Evolutionary conservation across 768 basidiomycete species (phyloP), one percentile per base, ranked within the genome.

Genomic region (Rickenella mellea): DNA sequence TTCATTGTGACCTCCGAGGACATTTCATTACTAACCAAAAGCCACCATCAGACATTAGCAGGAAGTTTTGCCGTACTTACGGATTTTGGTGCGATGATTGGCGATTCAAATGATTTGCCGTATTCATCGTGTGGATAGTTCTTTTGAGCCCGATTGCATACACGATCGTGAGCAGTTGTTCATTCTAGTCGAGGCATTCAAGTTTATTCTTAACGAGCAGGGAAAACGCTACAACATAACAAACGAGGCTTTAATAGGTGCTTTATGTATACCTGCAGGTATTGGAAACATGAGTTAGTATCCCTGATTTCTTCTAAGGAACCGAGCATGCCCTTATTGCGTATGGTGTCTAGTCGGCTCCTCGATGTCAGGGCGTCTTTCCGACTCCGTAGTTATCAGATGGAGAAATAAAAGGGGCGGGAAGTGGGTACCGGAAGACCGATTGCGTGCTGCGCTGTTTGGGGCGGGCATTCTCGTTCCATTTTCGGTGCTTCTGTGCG

Each of bases 361-460:
- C 2, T 71, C 74, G 3, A 47, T 80, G 5, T 69, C 75, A 0
- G 82, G 83, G 1, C 64, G 63, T 12, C 45, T 81, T 0, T 83
- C 83, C 0, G 83, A 85, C 54, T 45, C 48, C 21, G 58, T 69
- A 0, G 62, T 86, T 19, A 59, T 69, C 14, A 54, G 51, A 29
- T 78, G 73, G 60, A 69, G 69, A 12, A 58, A 64, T 33, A 53
- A 60, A 5, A 70, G 80, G 19, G 67, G 67, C 0, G 80, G 79
- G 1, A 49, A 62, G 1, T 82, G 77, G 78, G 70, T 74, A 31
- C 81, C 81, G 0, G 81, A 86, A 55, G 83, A 82, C 48, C 73
- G 82, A 5, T 65, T 84, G 20, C 68, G 76, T 1, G 78, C 68
- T 2, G 62, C 71, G 2, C 53, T 75, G 26, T 48, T 65, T 5